Conservation (phyloP, 139 green algal species). For the Edaphochlamys debaryana region DNA sequence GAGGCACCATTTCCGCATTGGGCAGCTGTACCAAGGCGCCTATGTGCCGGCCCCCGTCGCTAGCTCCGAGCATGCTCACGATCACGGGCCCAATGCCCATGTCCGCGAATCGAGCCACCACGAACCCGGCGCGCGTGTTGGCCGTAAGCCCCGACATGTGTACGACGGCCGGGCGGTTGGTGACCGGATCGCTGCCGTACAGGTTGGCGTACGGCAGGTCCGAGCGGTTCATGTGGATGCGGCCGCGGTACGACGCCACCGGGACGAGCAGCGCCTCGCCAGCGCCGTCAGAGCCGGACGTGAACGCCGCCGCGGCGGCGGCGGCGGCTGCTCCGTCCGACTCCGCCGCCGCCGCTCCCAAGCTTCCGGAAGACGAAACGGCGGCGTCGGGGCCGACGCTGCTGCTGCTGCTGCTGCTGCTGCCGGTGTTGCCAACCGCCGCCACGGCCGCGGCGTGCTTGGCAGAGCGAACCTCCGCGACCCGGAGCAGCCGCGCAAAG, state of each 20-base stretch:
- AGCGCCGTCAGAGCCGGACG: background rate
- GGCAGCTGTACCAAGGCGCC: conserved; percentile 19
- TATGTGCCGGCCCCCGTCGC: background rate
- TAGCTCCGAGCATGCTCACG: background rate
- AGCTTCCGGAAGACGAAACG: background rate
- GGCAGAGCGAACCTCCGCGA: conserved; percentile 32
- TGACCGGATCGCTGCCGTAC: conserved; percentile 38
- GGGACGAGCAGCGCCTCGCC: conserved; percentile 2
- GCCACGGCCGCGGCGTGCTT: background rate
- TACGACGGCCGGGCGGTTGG: conserved; percentile 38
- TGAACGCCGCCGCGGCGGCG: background rate
- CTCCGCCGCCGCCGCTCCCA: background rate
- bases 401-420: background rate
- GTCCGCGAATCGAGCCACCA: background rate
- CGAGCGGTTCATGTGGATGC: conserved; percentile 5
- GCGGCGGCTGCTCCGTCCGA: background rate
- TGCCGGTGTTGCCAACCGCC: background rate
- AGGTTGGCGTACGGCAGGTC: conserved; percentile 47
- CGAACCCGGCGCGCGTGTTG: background rate
- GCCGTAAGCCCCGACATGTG: conserved; percentile 39
- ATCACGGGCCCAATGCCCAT: conserved; percentile 20
- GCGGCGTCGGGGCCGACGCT: background rate
- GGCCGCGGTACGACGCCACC: conserved; percentile 9
- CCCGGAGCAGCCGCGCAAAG: conserved; percentile 52
- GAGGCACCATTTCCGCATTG: background rate